A percentile compares a stretch with the other conserved stretches of the same genome.
Conservation (phyloP, 768 basidiomycete genomes). For the Chalciporus pseudorubinellus region DNA sequence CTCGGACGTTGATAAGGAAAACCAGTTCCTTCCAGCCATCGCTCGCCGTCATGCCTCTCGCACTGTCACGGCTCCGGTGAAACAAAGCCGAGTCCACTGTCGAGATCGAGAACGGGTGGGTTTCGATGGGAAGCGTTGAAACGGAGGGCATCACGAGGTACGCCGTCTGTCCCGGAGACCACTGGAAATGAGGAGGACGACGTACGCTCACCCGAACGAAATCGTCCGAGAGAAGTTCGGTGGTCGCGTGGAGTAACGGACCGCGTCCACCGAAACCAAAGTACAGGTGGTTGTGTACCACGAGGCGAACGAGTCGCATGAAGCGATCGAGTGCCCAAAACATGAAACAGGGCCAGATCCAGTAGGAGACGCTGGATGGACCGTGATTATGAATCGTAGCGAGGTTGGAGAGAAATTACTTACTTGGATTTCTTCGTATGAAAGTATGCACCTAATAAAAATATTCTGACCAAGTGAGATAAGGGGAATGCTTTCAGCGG, state of each 20-base stretch:
- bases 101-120: slow-evolving; percentile 64
- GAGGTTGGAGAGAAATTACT: neutral
- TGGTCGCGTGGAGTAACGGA: slow-evolving; percentile 34
- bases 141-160: slow-evolving; percentile 51
- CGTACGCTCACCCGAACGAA: slow-evolving; percentile 47
- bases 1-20: slow-evolving; percentile 57
- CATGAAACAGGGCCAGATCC: slow-evolving; percentile 33
- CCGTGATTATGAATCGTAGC: neutral
- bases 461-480: slow-evolving; percentile 23
- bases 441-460: slow-evolving; percentile 41
- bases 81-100: slow-evolving; percentile 34
- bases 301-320: slow-evolving; percentile 45
- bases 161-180: slow-evolving; percentile 54
- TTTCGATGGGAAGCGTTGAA: slow-evolving; percentile 45
- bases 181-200: slow-evolving; percentile 47
- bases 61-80: neutral
- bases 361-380: slow-evolving; percentile 15
- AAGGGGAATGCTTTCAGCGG: accelerated
- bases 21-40: slow-evolving; percentile 41
- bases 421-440: slow-evolving; percentile 32
- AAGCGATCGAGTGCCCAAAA: slow-evolving; percentile 46
- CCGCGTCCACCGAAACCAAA: slow-evolving; percentile 29
- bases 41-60: neutral
- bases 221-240: slow-evolving; percentile 44
- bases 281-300: slow-evolving; percentile 43